A percentile compares a stretch with the other conserved stretches of the same genome.
phyloP scores from a whole-genome alignment of 306 rosid genomes.

The Lathyrus sativus region DNA sequence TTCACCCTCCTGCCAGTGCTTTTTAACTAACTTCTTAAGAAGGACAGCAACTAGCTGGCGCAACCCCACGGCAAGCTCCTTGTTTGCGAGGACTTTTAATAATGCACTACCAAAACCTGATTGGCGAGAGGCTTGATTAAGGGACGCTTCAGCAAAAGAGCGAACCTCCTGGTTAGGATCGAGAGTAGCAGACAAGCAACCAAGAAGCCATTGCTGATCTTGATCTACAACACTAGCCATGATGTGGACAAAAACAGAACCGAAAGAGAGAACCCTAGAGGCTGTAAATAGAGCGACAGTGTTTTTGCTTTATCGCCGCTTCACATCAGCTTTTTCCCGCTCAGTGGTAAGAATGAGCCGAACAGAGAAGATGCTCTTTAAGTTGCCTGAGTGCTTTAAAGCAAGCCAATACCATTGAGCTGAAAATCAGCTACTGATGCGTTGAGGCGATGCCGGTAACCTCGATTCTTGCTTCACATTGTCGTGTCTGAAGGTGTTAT shows the following conservation, averaged over 20 bases:
- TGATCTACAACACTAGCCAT: conserved; percentile 73
- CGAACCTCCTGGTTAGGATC: conserved; percentile 91
- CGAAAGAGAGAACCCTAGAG: conserved; percentile 35
- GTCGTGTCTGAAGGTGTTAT: no score
- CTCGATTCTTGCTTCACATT: no score
- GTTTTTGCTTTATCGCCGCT: conserved; percentile 5
- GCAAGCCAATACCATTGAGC: neutral
- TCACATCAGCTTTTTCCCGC: conserved; percentile 52
- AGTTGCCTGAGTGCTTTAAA: neutral
- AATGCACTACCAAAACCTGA: conserved; percentile 96
- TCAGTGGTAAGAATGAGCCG: neutral
- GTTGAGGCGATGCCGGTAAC: no score
- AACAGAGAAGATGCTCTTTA: neutral
- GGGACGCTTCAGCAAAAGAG: conserved; percentile 85
- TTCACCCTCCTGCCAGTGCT: conserved; percentile 91
- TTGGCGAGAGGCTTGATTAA: conserved; percentile 84
- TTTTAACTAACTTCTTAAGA: conserved; percentile 85
- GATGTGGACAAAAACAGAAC: neutral
- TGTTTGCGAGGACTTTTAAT: conserved; percentile 76
- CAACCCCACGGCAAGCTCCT: conserved; percentile 71
- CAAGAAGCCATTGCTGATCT: conserved; percentile 92
- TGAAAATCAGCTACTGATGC: no score
- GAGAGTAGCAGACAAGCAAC: conserved; percentile 86
- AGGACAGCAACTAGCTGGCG: conserved; percentile 99
- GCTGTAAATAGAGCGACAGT: neutral